Evolutionary conservation across 768 basidiomycete species (phyloP), one percentile per base, ranked within the genome.

Genomic region (Suillus plorans): DNA sequence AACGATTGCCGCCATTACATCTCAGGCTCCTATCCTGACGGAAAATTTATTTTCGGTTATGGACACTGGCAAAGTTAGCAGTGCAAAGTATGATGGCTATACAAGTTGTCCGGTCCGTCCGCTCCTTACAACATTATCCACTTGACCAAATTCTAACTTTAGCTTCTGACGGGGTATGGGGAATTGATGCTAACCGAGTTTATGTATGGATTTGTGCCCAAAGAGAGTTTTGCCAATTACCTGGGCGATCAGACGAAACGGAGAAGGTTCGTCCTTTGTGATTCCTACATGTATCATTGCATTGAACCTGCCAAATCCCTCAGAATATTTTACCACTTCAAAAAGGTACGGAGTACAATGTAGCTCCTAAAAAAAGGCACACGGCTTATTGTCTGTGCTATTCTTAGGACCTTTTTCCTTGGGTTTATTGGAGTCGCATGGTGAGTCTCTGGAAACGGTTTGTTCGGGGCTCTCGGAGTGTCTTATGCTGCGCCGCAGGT

Each of bases 1-100:
- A 83, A 99, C 97, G 0, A 94, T 92, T 0, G 96, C 97, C 18
- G 97, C 96, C 6, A 91, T 98, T 71, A 94, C 92, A 3, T 87
- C 87, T 0, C 94, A 99, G 76, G 89, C 92, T 1, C 97, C 97
- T 13, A 89, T 99, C 5, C 82, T 99, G 55, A 86, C 89, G 1
- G 92, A 98, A 78, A 99, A 98, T 78, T 74, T 98, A 44, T 89
- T 87, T 75, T 87, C 87, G 31, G 78, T 91, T 42, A 78, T 94
- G 73, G 85, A 90, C 68, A 87, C 85, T 1, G 95, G 95, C 41
- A 84, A 85, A 68, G 76, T 93, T 53, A 82, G 87, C 36, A 70
- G 74, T 47, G 95, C 92, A 2, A 78, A 72, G 56, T 99, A 99
- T 72, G 89, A 94, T 73, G 95, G 95, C 8, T 95, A 95, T 74